Conservation (phyloP, 73 alveolate genomes). For the Durusdinium trenchii region DNA sequence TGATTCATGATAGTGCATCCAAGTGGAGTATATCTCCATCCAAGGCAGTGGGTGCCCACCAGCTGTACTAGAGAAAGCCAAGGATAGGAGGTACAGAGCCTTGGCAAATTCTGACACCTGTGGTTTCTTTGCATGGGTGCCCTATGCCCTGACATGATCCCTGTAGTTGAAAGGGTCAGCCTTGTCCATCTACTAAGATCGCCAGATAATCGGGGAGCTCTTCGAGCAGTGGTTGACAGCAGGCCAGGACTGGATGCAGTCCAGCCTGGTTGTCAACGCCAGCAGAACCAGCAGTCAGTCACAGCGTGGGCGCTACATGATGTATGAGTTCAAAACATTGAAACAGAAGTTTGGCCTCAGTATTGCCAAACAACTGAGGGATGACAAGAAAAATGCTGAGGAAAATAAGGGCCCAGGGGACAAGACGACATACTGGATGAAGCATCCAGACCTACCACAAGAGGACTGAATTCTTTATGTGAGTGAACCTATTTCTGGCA, state of each 20-base stretch:
- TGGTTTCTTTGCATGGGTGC: neutral
- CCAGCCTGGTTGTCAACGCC: neutral
- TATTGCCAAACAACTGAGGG: neutral
- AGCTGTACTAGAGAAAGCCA: slow-evolving; percentile 4
- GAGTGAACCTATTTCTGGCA: too few species aligned
- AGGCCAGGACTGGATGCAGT: neutral
- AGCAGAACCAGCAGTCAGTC: neutral
- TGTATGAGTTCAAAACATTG: neutral
- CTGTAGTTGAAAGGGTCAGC: neutral
- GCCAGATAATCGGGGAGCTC: slow-evolving; percentile 13
- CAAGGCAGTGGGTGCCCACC: neutral
- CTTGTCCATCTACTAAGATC: neutral
- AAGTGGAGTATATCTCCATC: neutral
- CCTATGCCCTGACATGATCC: neutral
- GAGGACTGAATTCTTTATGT: neutral
- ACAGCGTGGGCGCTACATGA: neutral
- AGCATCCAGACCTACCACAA: neutral
- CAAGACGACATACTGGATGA: neutral
- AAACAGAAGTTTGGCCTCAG: neutral
- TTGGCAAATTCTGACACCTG: neutral
- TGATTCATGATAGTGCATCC: neutral
- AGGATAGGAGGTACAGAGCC: neutral
- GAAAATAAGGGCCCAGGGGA: neutral
- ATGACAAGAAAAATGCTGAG: neutral
- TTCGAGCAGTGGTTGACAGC: neutral